Base-by-base conservation (phyloP, 257 asterid genomes). In the Capsicum chinense region DNA sequence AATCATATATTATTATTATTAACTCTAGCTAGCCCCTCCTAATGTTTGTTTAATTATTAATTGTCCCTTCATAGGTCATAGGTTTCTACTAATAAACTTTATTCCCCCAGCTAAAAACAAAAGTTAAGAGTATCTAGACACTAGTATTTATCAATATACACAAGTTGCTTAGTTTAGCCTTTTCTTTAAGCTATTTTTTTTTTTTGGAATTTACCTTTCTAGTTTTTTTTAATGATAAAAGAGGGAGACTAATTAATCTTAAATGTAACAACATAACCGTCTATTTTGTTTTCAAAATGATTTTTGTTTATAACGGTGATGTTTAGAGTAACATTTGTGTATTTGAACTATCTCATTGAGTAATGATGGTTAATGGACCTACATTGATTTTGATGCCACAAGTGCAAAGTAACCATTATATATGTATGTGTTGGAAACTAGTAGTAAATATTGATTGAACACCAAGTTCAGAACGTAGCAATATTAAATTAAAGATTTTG, bases 21-120 rank as follows among this genome's bases (percentile, higher is more conserved):
- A 42, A 47, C 80, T 60, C 86, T 9, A 47, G 39, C 73, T 73
- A 86, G 52, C 87, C 88, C 79, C 84, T 62, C 54, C 6, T 17
- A 15, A 17, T 16, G 57, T 33, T 39, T 47, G 37, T 6, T 56
- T 56, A 56, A 56, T 19, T 74, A 74, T 48, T 73, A 19, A 74
- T 74, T 74, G 59, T 76, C 81, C 8, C 44, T 52, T 52, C 81
- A 50, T 50, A 74, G 81, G 62, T 48, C 21, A 21, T 50, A 50
- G 81, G 47, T 76, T 50, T 76, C 63, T 21, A 76, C 47, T 21
- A 66, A 74, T 74, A 3, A 50, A 19, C 60, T 74, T 74, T 12
- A 74, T 52, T 52, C 81, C 62, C 26, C 19, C 33, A 76, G 44
- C 47, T 21, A 48, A 19, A 74, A 74, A 76, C 47, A 14, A 76